Conservation (phyloP, 2,329 filamentous ascomycete genomes). For the Pyricularia grisea region DNA sequence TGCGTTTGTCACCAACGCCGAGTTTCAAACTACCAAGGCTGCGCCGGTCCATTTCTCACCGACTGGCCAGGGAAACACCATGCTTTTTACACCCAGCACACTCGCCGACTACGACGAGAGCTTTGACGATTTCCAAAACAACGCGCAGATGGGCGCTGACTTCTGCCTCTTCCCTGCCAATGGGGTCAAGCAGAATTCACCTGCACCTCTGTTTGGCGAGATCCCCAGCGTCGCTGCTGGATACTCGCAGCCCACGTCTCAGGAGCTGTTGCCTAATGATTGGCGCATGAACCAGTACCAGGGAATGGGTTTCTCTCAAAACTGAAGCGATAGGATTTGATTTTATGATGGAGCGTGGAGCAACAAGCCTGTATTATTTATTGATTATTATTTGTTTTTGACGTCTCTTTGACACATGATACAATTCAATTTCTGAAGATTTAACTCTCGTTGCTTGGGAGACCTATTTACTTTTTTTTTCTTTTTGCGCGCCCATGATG, state of each 20-base stretch:
- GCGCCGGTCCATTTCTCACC: constrained; percentile 53
- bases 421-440: not conserved
- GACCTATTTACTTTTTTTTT: not conserved
- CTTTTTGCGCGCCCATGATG: not conserved
- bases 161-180: constrained; percentile 52
- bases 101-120: constrained; percentile 54
- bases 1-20: constrained; percentile 22
- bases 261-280: constrained; percentile 36
- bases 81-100: constrained; percentile 59
- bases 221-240: constrained; percentile 40
- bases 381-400: not conserved
- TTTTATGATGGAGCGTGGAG: not conserved
- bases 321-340: not conserved
- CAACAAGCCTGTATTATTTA: not conserved
- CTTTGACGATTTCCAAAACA: constrained; percentile 43
- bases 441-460: not conserved
- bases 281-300: constrained; percentile 26
- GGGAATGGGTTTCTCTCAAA: constrained; percentile 17
- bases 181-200: constrained; percentile 28
- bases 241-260: constrained; percentile 42
- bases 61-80: constrained; percentile 56
- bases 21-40: constrained; percentile 28
- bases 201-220: constrained; percentile 39
- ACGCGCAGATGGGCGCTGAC: constrained; percentile 40
- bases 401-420: not conserved